A percentile compares a stretch with the other conserved stretches of the same genome.
phyloP scores from a whole-genome alignment of 495 filamentous ascomycete genomes.

The Hypoxylon lienhwacheense region DNA sequence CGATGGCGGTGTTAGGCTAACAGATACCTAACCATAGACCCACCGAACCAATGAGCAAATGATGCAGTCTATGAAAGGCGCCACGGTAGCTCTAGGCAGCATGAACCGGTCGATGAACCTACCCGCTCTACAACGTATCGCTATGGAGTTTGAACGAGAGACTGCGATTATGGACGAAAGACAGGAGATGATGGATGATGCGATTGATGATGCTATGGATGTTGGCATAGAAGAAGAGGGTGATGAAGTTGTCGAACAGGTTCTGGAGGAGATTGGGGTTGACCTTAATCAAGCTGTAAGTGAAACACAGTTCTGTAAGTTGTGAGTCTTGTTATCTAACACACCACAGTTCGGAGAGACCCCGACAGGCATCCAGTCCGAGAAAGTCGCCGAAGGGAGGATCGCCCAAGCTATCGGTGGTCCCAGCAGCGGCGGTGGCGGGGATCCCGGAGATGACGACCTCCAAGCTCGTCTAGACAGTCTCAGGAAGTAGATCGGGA shows the following conservation, averaged over 20 bases:
- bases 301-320: slow-evolving; percentile 16
- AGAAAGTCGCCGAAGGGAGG: slow-evolving; percentile 60
- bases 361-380: slow-evolving; percentile 67
- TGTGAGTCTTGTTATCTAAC: slow-evolving; percentile 12
- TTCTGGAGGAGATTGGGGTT: slow-evolving; percentile 94
- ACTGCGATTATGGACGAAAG: slow-evolving; percentile 99
- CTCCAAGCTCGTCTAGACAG: slow-evolving; percentile 82
- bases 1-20: neutral
- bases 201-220: slow-evolving; percentile 97
- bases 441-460: slow-evolving; percentile 70
- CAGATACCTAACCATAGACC: slow-evolving; percentile 59
- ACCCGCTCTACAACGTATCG: slow-evolving; percentile 90
- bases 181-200: slow-evolving; percentile 99
- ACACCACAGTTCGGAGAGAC: slow-evolving; percentile 71
- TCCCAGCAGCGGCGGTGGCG: slow-evolving; percentile 49
- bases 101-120: slow-evolving; percentile 99
- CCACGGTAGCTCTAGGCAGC: slow-evolving; percentile 83
- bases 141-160: slow-evolving; percentile 98
- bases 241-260: slow-evolving; percentile 94
- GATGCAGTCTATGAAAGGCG: slow-evolving; percentile 99
- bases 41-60: slow-evolving; percentile 98
- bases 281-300: slow-evolving; percentile 85
- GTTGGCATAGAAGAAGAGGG: slow-evolving; percentile 87
- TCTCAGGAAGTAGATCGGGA: slow-evolving; percentile 58
- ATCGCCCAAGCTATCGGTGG: slow-evolving; percentile 77